phyloP scores from a whole-genome alignment of 495 filamentous ascomycete genomes.

The Xylaria grammica region DNA sequence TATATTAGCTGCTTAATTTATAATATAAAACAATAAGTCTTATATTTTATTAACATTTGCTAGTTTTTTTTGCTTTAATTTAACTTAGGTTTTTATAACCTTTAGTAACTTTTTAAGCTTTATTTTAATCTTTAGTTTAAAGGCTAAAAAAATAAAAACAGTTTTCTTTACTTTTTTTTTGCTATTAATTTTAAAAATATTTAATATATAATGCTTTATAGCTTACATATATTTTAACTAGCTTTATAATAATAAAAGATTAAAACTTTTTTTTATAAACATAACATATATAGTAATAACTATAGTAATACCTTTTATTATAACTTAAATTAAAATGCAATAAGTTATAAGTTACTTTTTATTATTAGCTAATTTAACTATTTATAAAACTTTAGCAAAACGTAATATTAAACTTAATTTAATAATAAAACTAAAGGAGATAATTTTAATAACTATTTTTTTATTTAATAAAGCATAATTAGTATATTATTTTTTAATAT shows the following conservation, averaged over 20 bases:
- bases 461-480: too few relatives aligned
- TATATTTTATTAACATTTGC: neutral
- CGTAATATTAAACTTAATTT: too few relatives aligned
- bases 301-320: too few relatives aligned
- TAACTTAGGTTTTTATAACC: neutral
- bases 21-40: neutral
- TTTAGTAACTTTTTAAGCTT: neutral
- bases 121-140: neutral
- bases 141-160: neutral
- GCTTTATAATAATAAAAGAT: constrained; percentile 1
- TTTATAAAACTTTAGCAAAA: too few relatives aligned
- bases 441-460: too few relatives aligned
- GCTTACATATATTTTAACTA: constrained; percentile 1
- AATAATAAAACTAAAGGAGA: too few relatives aligned
- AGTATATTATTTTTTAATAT: too few relatives aligned
- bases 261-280: neutral
- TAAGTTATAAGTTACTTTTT: too few relatives aligned
- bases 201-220: neutral
- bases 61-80: neutral
- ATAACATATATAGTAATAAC: neutral
- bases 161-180: neutral
- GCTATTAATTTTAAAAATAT: neutral
- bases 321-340: too few relatives aligned
- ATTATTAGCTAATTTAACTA: too few relatives aligned
- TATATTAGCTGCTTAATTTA: neutral